Evolutionary conservation across 768 basidiomycete species (phyloP).

Genomic region (Phlebiopsis gigantea): DNA sequence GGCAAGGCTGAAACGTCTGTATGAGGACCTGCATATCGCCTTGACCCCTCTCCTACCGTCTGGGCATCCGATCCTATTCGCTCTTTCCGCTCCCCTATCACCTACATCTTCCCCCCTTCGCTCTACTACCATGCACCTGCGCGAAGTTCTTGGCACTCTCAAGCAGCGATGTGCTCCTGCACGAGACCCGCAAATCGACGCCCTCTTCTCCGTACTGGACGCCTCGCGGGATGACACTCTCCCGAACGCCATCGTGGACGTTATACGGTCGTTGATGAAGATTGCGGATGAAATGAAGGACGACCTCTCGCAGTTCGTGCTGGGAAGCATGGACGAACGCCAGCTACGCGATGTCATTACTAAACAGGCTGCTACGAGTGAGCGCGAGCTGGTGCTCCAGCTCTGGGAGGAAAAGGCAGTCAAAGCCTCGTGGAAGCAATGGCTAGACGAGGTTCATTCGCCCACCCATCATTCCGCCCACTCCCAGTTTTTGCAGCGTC

Average conservation of each 20-base stretch:
- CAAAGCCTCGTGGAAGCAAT: slow-evolving; percentile 21
- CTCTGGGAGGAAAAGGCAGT: slow-evolving; percentile 40
- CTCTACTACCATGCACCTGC: slow-evolving; percentile 48
- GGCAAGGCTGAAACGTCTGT: slow-evolving; percentile 50
- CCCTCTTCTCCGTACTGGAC: slow-evolving; percentile 32
- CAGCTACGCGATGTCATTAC: slow-evolving; percentile 46
- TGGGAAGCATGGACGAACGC: slow-evolving; percentile 62
- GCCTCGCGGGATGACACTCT: slow-evolving; percentile 29
- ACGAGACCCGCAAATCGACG: slow-evolving; percentile 51
- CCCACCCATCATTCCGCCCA: neutral
- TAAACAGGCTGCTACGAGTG: slow-evolving; percentile 48
- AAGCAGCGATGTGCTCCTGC: slow-evolving; percentile 63
- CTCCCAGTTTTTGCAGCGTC: slow-evolving; percentile 17
- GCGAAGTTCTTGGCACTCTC: slow-evolving; percentile 46
- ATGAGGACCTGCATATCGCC: slow-evolving; percentile 45
- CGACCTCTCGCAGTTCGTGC: slow-evolving; percentile 59
- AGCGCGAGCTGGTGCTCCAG: slow-evolving; percentile 48
- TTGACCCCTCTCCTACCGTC: slow-evolving; percentile 56
- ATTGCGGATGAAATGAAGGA: slow-evolving; percentile 62
- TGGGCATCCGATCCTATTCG: slow-evolving; percentile 42
- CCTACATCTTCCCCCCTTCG: slow-evolving; percentile 66
- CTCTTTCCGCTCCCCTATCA: slow-evolving; percentile 52
- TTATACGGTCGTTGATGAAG: slow-evolving; percentile 41
- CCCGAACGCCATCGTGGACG: slow-evolving; percentile 44
- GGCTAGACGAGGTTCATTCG: slow-evolving; percentile 17